Percentiles rank a stretch among this genome's conserved stretches.
Evolutionary conservation across 352 stramenopile species (phyloP).

Genomic region (Pythium insidiosum): DNA sequence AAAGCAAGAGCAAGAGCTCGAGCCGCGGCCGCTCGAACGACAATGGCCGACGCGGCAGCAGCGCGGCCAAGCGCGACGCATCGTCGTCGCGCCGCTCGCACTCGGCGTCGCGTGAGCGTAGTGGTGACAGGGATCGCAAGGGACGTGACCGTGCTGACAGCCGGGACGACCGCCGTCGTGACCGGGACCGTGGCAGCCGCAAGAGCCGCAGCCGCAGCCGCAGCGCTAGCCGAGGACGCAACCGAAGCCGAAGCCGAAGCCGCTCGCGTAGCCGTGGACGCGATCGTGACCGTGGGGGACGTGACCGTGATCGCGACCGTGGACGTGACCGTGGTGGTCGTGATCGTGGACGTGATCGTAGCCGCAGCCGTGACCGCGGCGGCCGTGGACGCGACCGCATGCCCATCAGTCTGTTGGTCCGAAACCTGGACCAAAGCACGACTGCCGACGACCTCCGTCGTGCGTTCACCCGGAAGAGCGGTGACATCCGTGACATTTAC

Average conservation of each 20-base stretch:
- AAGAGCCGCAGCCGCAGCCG: conserved; percentile 3
- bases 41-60: conserved; percentile 19
- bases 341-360: conserved; percentile 2
- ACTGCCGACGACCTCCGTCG: conserved; percentile 21
- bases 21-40: conserved; percentile 12
- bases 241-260: conserved; percentile 11
- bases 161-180: conserved; percentile 6
- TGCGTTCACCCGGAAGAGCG: conserved; percentile 22
- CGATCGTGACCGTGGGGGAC: conserved; percentile 19
- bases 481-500: conserved; percentile 33
- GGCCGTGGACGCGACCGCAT: conserved; percentile 8
- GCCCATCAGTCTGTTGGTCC: conserved; percentile 25
- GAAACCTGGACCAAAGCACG: conserved; percentile 18
- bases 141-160: too few species aligned
- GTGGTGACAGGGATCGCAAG: too few species aligned
- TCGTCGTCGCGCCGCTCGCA: conserved; percentile 3
- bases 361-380: conserved; percentile 6
- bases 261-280: conserved; percentile 4
- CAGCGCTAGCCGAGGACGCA: conserved; percentile 10
- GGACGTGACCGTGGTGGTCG: conserved; percentile 3
- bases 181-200: conserved; percentile 7
- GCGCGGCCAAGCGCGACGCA: not conserved
- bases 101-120: not conserved
- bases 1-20: conserved; percentile 17
- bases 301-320: conserved; percentile 1